Evolutionary conservation across 148 eudicot genomes (phyloP).

Genomic region (Beta vulgaris): DNA sequence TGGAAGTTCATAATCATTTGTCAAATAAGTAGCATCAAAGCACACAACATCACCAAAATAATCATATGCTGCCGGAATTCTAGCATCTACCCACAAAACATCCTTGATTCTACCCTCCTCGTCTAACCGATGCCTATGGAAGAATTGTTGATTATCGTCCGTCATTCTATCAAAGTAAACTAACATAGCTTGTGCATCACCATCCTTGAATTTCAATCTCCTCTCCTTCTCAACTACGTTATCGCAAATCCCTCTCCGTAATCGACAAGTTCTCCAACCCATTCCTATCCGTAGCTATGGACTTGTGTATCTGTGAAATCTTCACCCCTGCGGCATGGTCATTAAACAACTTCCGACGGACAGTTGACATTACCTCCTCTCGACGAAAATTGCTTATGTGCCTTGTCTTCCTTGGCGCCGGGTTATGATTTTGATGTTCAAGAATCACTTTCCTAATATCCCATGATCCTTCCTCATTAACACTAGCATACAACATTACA

Average conservation of each 20-base stretch:
- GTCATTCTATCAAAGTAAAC: background rate
- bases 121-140: too few species aligned
- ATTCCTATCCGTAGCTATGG: too few species aligned
- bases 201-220: background rate
- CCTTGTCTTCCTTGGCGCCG: background rate
- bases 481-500: conserved; percentile 5
- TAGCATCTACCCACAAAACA: conserved; percentile 2
- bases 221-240: background rate
- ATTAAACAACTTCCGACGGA: too few species aligned
- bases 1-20: background rate
- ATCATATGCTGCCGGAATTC: background rate
- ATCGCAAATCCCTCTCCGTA: background rate
- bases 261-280: background rate
- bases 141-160: background rate
- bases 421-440: background rate
- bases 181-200: background rate
- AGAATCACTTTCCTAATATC: background rate
- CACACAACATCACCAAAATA: conserved; percentile 8
- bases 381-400: too few species aligned
- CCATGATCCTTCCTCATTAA: background rate
- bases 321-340: too few species aligned
- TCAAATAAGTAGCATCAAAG: background rate
- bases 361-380: too few species aligned
- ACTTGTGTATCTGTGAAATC: too few species aligned
- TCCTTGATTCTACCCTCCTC: too few species aligned